Conservation (phyloP, 2,329 filamentous ascomycete genomes). For the Fonsecaea multimorphosa region DNA sequence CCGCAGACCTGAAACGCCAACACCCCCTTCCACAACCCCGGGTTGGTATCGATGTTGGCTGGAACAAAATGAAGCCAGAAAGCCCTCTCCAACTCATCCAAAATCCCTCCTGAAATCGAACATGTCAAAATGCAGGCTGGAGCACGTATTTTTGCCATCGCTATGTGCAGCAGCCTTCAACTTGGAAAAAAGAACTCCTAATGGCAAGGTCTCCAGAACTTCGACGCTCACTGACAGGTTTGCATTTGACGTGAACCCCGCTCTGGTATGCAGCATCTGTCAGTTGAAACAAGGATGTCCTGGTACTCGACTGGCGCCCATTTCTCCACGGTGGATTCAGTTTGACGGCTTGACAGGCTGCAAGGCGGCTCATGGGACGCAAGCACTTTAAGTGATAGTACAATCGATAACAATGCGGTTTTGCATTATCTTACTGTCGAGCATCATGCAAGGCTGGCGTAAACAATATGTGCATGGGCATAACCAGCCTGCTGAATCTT, state of each 20-base stretch:
- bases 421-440: conserved; percentile 21
- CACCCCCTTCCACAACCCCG: conserved; percentile 17
- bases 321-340: conserved; percentile 7
- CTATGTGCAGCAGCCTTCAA: neutral
- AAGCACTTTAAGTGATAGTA: conserved; percentile 32
- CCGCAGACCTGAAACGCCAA: conserved; percentile 13
- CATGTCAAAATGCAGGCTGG: conserved; percentile 19
- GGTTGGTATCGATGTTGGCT: conserved; percentile 19
- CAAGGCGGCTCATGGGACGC: conserved; percentile 22
- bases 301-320: neutral
- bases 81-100: neutral
- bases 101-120: neutral
- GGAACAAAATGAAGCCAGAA: neutral
- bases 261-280: conserved; percentile 21
- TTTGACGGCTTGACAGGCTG: conserved; percentile 19
- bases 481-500: neutral
- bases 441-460: conserved; percentile 24
- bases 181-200: neutral
- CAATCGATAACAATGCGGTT: conserved; percentile 13
- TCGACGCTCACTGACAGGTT: neutral
- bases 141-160: conserved; percentile 3
- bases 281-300: conserved; percentile 17
- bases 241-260: neutral
- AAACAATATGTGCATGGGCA: neutral
- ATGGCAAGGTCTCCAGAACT: neutral